These are phyloP conservation scores for Trichomonas gallinae DNA, from an alignment of 208 protist genomes.

Conservation along the genomic window DNA sequence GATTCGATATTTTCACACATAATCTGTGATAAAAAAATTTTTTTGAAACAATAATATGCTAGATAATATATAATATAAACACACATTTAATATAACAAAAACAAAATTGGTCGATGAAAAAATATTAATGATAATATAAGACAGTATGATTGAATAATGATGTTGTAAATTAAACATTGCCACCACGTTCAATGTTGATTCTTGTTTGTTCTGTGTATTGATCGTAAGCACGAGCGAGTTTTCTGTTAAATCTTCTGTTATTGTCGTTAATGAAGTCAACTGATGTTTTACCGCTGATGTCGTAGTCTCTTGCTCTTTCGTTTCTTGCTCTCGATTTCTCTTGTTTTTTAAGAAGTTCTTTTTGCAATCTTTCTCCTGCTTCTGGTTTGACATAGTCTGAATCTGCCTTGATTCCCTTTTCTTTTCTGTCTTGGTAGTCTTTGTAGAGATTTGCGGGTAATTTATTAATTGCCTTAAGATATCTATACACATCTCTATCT, in stretches of 20 bases:
- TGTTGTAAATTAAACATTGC: neutral
- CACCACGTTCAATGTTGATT: neutral
- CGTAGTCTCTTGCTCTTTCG: neutral
- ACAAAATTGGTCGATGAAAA: too few relatives aligned
- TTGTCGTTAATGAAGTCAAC: constrained; percentile 21
- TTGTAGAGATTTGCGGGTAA: neutral
- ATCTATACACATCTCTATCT: neutral
- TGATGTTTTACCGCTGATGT: neutral
- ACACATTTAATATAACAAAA: too few relatives aligned
- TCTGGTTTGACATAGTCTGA: neutral
- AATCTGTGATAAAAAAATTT: too few relatives aligned
- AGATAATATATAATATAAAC: too few relatives aligned
- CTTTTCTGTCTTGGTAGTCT: neutral
- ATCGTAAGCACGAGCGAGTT: neutral
- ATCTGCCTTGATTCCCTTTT: neutral
- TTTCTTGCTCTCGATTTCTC: neutral
- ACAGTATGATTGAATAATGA: too few relatives aligned
- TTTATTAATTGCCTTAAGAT: neutral
- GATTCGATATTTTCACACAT: too few relatives aligned
- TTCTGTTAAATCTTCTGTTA: neutral
- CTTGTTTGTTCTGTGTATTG: neutral
- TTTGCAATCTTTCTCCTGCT: neutral
- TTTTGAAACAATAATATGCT: too few relatives aligned
- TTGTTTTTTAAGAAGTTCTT: neutral
- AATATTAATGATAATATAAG: too few relatives aligned